phyloP scores from a whole-genome alignment of 1,139 yeast species.

The Pichia sp. region DNA sequence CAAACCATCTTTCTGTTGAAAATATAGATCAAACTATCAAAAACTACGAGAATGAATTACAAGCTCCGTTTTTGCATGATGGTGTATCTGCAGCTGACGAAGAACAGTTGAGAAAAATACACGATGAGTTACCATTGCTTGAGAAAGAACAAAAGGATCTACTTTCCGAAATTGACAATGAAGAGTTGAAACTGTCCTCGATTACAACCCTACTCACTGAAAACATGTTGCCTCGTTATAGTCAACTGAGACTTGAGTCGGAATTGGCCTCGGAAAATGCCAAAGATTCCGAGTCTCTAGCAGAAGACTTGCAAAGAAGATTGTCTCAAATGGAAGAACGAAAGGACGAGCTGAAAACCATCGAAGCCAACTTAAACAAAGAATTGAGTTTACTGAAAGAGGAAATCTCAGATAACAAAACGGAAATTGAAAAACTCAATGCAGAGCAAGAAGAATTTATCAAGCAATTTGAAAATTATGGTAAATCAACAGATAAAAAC shows the following conservation, averaged over 20 bases:
- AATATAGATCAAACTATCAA: slow-evolving; percentile 25
- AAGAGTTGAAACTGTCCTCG: slow-evolving; percentile 44
- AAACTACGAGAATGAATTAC: slow-evolving; percentile 44
- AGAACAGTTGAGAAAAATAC: slow-evolving; percentile 32
- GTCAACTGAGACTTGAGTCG: slow-evolving; percentile 10
- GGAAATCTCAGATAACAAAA: slow-evolving; percentile 34
- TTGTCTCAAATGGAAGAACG: slow-evolving; percentile 50
- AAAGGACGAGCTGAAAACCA: slow-evolving; percentile 55
- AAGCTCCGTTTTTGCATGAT: slow-evolving; percentile 45
- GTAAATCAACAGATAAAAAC: slow-evolving; percentile 58
- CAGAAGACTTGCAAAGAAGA: slow-evolving; percentile 50
- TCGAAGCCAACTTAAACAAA: slow-evolving; percentile 12
- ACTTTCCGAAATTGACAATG: slow-evolving; percentile 35
- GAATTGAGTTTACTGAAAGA: slow-evolving; percentile 13
- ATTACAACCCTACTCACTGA: slow-evolving; percentile 53
- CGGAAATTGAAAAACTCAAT: slow-evolving; percentile 40
- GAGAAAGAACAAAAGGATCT: slow-evolving; percentile 37
- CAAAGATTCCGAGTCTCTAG: slow-evolving; percentile 36
- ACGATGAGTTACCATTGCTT: slow-evolving; percentile 30
- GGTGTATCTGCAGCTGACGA: slow-evolving; percentile 39
- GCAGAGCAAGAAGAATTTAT: slow-evolving; percentile 48
- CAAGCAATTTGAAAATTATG: slow-evolving; percentile 51
- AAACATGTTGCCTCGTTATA: slow-evolving; percentile 34
- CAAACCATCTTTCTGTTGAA: slow-evolving; percentile 19
- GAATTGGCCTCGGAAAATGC: slow-evolving; percentile 30